A percentile compares a stretch with the other conserved stretches of the same genome.
Evolutionary conservation across 208 protist species (phyloP).

Genomic region (Acanthamoeba healyi): DNA sequence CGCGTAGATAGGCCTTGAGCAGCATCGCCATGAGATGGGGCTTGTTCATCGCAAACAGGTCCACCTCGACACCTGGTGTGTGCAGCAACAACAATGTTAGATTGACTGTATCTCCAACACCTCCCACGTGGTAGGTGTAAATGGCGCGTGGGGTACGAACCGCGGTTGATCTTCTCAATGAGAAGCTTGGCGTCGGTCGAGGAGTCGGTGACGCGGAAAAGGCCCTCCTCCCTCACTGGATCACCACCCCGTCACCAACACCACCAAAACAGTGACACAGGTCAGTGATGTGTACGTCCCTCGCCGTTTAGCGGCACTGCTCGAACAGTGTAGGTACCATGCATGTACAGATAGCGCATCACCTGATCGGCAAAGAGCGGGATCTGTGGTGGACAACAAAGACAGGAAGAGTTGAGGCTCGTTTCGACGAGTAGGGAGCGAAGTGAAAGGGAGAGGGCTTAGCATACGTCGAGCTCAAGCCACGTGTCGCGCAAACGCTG

Average conservation of each 20-base stretch:
- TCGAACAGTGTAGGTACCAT: constrained; percentile 27
- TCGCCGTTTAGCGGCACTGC: too few species aligned
- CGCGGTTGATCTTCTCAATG: constrained; percentile 71
- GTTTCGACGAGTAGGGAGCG: too few species aligned
- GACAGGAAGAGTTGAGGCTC: not conserved
- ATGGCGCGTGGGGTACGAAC: not conserved
- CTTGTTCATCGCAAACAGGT: constrained; percentile 70
- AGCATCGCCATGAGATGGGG: constrained; percentile 69
- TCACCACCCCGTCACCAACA: too few species aligned
- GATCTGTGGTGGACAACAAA: not conserved
- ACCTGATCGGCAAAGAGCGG: constrained; percentile 71
- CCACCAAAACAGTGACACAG: too few species aligned
- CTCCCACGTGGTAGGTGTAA: not conserved
- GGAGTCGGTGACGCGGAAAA: constrained; percentile 49
- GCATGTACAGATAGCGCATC: constrained; percentile 60
- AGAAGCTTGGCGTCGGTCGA: constrained; percentile 57
- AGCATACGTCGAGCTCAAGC: constrained; percentile 55
- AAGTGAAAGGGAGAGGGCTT: too few species aligned
- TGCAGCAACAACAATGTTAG: not conserved
- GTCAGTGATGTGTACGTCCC: too few species aligned
- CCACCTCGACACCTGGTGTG: constrained; percentile 45
- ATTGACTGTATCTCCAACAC: not conserved
- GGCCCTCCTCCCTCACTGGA: constrained; percentile 46
- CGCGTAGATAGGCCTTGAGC: constrained; percentile 65
- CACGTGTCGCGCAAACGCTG: constrained; percentile 39